Conservation (phyloP, 2,329 filamentous ascomycete species). For the Volutella citrinella region DNA sequence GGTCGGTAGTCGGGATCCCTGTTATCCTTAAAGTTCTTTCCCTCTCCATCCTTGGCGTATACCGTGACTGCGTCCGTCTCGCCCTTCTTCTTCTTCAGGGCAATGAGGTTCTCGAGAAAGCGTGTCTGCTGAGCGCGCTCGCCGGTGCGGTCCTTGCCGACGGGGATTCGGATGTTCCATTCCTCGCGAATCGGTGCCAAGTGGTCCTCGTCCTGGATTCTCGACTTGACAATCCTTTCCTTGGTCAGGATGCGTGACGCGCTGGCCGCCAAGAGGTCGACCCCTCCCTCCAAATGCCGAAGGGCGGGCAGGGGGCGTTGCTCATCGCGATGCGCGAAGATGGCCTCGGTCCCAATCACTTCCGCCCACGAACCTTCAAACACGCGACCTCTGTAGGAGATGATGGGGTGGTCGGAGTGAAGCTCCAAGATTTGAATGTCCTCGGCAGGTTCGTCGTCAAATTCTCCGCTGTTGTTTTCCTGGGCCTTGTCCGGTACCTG, state of each 20-base stretch:
- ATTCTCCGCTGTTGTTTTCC: constrained; percentile 14
- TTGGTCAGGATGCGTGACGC: constrained; percentile 67
- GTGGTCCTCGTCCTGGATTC: constrained; percentile 31
- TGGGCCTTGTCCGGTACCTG: constrained; percentile 11
- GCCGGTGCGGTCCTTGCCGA: constrained; percentile 44
- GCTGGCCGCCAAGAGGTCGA: constrained; percentile 71
- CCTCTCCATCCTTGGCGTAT: constrained; percentile 45
- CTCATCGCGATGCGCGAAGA: constrained; percentile 59
- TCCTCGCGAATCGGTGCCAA: constrained; percentile 39
- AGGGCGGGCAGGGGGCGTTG: constrained; percentile 47
- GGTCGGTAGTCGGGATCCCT: constrained; percentile 39
- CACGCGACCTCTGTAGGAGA: constrained; percentile 75
- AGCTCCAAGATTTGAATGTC: constrained; percentile 80
- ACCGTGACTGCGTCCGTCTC: constrained; percentile 65
- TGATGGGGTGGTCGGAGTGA: constrained; percentile 70
- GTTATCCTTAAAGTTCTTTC: constrained; percentile 40
- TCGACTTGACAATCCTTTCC: constrained; percentile 57
- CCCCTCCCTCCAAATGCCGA: constrained; percentile 52
- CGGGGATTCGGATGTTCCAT: constrained; percentile 44
- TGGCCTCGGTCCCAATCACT: constrained; percentile 79
- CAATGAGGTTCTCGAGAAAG: constrained; percentile 65
- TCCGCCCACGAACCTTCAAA: constrained; percentile 80
- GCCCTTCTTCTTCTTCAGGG: constrained; percentile 60
- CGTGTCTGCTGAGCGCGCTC: constrained; percentile 46
- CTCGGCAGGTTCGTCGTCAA: constrained; percentile 10